Conservation (phyloP, 148 eudicot species). For the Hydrangea macrophylla region DNA sequence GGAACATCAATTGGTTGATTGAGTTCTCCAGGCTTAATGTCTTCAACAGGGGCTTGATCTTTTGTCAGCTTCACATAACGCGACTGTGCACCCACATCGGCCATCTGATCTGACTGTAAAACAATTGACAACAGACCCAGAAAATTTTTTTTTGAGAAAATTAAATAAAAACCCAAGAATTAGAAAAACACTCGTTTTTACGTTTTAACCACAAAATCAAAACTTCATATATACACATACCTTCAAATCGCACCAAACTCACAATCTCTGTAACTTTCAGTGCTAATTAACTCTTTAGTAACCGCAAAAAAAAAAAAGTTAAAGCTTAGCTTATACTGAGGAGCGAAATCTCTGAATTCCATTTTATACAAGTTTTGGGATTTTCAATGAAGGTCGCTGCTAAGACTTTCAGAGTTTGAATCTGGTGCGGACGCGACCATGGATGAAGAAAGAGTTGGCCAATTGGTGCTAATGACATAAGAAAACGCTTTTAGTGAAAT, state of each 20-base stretch:
- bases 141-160: not conserved
- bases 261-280: not conserved
- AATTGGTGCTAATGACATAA: too few species aligned
- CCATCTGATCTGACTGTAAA: conserved; percentile 33
- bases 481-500: too few species aligned
- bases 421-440: too few species aligned
- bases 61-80: conserved; percentile 78
- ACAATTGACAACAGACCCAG: not conserved
- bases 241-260: not conserved
- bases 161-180: too few species aligned
- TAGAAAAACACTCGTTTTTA: not conserved
- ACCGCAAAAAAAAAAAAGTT: not conserved
- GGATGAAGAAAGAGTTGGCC: too few species aligned
- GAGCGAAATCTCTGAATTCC: not conserved
- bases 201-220: not conserved
- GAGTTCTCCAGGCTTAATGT: conserved; percentile 86
- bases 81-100: conserved; percentile 48
- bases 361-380: not conserved
- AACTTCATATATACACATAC: not conserved
- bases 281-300: not conserved
- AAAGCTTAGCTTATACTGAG: not conserved
- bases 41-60: conserved; percentile 59
- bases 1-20: conserved; percentile 90
- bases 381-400: conserved; percentile 5
- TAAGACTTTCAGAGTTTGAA: too few species aligned